Conservation (phyloP, 306 rosid species). For the Pterocarpus macrocarpus region DNA sequence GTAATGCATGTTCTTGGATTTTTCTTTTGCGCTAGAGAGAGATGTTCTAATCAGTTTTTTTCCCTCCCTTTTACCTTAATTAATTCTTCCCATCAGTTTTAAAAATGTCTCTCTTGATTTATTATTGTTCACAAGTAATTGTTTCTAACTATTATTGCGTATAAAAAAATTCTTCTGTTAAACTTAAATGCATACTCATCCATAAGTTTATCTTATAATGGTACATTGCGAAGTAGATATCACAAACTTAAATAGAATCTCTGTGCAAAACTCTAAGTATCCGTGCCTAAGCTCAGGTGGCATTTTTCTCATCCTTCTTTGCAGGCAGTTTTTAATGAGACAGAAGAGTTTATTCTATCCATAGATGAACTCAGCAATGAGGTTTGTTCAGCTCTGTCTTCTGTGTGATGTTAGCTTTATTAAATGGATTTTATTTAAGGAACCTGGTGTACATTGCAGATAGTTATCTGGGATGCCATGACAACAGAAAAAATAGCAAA, state of each 20-base stretch:
- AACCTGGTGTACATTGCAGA: slow-evolving; percentile 61
- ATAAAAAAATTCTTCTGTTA: neutral
- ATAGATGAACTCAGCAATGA: slow-evolving; percentile 89
- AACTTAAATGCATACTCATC: neutral
- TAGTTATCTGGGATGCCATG: slow-evolving; percentile 86
- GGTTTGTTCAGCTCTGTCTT: slow-evolving; percentile 61
- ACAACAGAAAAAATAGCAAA: slow-evolving; percentile 82
- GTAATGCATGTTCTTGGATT: slow-evolving; percentile 23
- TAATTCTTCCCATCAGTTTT: slow-evolving; percentile 1
- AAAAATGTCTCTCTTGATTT: slow-evolving; percentile 13
- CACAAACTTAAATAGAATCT: neutral
- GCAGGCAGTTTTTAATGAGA: slow-evolving; percentile 86
- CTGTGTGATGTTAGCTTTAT: slow-evolving; percentile 8
- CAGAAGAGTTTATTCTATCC: slow-evolving; percentile 85
- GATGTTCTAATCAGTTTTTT: slow-evolving; percentile 6
- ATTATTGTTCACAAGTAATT: slow-evolving; percentile 9
- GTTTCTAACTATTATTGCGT: slow-evolving; percentile 10
- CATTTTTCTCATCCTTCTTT: slow-evolving; percentile 16
- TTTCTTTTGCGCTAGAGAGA: slow-evolving; percentile 7
- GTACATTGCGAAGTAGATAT: neutral
- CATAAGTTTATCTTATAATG: slow-evolving; percentile 7
- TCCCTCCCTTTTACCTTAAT: neutral
- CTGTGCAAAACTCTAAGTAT: neutral
- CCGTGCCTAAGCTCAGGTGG: neutral
- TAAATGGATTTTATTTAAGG: slow-evolving; percentile 40